Percentiles rank a stretch among this genome's conserved stretches.
phyloP scores from a whole-genome alignment of 2,329 filamentous ascomycete species.

The Alternaria metachromatica region DNA sequence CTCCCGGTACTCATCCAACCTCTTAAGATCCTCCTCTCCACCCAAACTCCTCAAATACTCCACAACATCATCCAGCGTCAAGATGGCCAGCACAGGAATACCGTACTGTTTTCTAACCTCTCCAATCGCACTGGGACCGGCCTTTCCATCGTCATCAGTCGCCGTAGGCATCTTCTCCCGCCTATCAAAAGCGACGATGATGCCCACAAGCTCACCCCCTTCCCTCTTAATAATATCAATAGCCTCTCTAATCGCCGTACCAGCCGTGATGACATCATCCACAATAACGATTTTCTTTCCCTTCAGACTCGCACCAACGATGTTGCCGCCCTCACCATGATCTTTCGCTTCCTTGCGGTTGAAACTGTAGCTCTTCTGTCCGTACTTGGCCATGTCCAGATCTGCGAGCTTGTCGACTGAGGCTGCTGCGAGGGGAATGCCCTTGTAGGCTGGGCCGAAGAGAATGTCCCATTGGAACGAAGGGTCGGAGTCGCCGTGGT shows the following conservation, averaged over 20 bases:
- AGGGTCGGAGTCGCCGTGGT: constrained; percentile 51
- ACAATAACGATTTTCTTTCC: constrained; percentile 88
- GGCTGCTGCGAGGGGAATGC: constrained; percentile 85
- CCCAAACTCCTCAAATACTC: constrained; percentile 54
- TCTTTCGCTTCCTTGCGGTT: constrained; percentile 97
- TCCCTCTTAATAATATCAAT: constrained; percentile 87
- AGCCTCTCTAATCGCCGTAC: constrained; percentile 91
- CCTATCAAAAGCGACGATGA: constrained; percentile 87
- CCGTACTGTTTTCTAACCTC: constrained; percentile 83
- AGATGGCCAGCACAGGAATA: constrained; percentile 82
- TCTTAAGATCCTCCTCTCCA: constrained; percentile 54
- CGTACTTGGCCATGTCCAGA: constrained; percentile 70
- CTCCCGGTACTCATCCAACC: constrained; percentile 48
- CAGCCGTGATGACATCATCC: constrained; percentile 96
- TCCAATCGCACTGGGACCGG: constrained; percentile 81
- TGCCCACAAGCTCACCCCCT: constrained; percentile 83
- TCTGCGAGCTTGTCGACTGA: constrained; percentile 77
- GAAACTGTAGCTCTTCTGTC: constrained; percentile 80
- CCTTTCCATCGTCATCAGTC: constrained; percentile 68
- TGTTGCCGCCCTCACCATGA: constrained; percentile 92
- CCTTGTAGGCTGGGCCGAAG: constrained; percentile 96
- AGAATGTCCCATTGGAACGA: constrained; percentile 78
- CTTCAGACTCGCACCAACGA: constrained; percentile 85
- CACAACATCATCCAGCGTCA: constrained; percentile 81
- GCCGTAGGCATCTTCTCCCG: constrained; percentile 77